phyloP scores from a whole-genome alignment of 768 basidiomycete genomes.

The Amanita fuliginea region DNA sequence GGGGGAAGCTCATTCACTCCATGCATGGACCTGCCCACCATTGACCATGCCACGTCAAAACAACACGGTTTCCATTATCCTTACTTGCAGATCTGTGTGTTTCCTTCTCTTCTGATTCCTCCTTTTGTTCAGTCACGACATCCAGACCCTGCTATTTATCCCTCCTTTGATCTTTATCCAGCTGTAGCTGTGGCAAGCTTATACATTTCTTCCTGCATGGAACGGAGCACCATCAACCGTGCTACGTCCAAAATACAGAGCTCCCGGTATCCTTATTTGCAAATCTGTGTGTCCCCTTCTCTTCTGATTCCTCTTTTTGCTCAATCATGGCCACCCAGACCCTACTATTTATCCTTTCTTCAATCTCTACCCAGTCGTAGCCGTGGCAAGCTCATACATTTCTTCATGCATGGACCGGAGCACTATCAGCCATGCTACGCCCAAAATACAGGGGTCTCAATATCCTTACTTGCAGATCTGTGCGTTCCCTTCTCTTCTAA shows the following conservation, averaged over 20 bases:
- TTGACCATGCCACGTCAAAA: not conserved
- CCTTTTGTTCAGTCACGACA: not conserved
- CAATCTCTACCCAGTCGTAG: not conserved
- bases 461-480: slow-evolving; percentile 22
- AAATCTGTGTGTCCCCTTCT: too few species aligned
- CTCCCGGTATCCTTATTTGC: slow-evolving; percentile 6
- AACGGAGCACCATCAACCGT: not conserved
- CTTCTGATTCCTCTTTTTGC: too few species aligned
- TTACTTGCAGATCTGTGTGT: slow-evolving; percentile 21
- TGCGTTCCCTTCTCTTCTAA: not conserved
- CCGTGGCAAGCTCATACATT: not conserved
- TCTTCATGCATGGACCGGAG: not conserved
- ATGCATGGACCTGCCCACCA: not conserved
- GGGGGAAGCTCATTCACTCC: not conserved
- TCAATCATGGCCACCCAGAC: not conserved
- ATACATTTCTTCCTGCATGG: not conserved
- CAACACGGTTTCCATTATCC: slow-evolving; percentile 15
- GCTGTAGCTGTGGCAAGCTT: not conserved
- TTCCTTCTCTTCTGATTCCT: not conserved
- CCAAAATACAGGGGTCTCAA: slow-evolving; percentile 10
- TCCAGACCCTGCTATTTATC: slow-evolving; percentile 23
- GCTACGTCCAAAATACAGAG: slow-evolving; percentile 10
- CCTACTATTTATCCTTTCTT: not conserved
- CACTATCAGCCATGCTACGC: slow-evolving; percentile 11
- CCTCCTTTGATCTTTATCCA: slow-evolving; percentile 33